Percentiles rank a stretch among this genome's conserved stretches.
Evolutionary conservation across 257 asterid species (phyloP).

Genomic region (Solanum bukasovii): DNA sequence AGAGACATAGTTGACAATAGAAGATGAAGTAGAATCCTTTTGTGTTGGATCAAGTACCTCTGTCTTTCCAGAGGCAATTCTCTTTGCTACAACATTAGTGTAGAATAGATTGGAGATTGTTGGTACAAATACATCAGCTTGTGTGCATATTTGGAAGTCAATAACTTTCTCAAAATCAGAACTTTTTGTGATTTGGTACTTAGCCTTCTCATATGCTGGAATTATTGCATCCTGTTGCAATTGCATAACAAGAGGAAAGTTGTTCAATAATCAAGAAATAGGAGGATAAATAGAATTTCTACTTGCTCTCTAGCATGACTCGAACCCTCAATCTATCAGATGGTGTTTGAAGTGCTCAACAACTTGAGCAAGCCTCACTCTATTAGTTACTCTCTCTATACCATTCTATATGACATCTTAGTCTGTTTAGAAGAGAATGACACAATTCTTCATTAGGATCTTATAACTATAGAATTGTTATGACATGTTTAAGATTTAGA

Average conservation of each 20-base stretch:
- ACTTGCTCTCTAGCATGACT: neutral
- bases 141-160: slow-evolving; percentile 31
- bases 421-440: neutral
- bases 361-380: neutral
- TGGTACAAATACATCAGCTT: slow-evolving; percentile 41
- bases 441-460: neutral
- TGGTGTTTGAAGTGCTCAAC: neutral
- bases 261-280: neutral
- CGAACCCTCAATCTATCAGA: neutral
- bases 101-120: slow-evolving; percentile 27
- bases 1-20: slow-evolving; percentile 10
- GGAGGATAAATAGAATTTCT: too few species aligned
- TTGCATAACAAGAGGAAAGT: neutral
- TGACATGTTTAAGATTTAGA: neutral
- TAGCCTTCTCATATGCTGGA: slow-evolving; percentile 20
- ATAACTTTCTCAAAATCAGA: slow-evolving; percentile 24
- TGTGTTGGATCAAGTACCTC: slow-evolving; percentile 26
- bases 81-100: slow-evolving; percentile 31
- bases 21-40: slow-evolving; percentile 9
- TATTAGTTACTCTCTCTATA: neutral
- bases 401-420: neutral
- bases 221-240: slow-evolving; percentile 35
- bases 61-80: slow-evolving; percentile 46
- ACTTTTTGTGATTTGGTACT: slow-evolving; percentile 1
- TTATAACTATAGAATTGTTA: neutral